Evolutionary conservation across 1,284 basidiomycete genomes (phyloP).

Genomic region (Malassezia japonica): DNA sequence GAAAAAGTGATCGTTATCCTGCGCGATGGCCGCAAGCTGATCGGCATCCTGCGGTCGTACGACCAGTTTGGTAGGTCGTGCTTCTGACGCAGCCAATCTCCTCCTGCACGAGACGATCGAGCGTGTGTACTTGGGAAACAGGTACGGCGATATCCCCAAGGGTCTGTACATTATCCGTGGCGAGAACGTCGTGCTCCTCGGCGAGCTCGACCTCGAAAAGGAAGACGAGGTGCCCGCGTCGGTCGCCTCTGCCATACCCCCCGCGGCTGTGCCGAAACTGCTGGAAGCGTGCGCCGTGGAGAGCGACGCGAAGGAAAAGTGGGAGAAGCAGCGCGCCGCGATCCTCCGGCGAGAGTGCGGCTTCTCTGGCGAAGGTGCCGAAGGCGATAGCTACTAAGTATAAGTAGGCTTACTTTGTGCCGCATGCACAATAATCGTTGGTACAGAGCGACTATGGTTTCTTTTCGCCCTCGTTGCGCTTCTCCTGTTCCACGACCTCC

Average conservation of each 20-base stretch:
- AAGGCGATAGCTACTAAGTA: slow-evolving; percentile 40
- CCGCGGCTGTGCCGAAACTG: slow-evolving; percentile 29
- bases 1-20: slow-evolving; percentile 95
- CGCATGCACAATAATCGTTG: background rate
- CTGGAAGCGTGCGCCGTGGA: slow-evolving; percentile 31
- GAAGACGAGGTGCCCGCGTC: slow-evolving; percentile 41
- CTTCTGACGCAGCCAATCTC: slow-evolving; percentile 65
- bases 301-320: slow-evolving; percentile 29
- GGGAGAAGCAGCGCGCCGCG: slow-evolving; percentile 33
- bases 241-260: slow-evolving; percentile 32
- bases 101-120: slow-evolving; percentile 59
- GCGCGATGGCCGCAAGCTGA: slow-evolving; percentile 87
- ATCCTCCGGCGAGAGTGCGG: slow-evolving; percentile 31
- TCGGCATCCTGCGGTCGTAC: slow-evolving; percentile 90
- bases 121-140: slow-evolving; percentile 58
- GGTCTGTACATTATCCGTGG: slow-evolving; percentile 90
- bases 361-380: slow-evolving; percentile 43
- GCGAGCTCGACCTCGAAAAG: slow-evolving; percentile 61
- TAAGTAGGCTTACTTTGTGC: background rate
- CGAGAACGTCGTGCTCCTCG: slow-evolving; percentile 92
- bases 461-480: slow-evolving; percentile 10
- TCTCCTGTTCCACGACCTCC: slow-evolving; percentile 33
- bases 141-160: slow-evolving; percentile 69
- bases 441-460: background rate
- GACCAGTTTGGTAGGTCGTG: slow-evolving; percentile 87